Conservation (phyloP, 2,329 filamentous ascomycete genomes). For the Claviceps maximensis region DNA sequence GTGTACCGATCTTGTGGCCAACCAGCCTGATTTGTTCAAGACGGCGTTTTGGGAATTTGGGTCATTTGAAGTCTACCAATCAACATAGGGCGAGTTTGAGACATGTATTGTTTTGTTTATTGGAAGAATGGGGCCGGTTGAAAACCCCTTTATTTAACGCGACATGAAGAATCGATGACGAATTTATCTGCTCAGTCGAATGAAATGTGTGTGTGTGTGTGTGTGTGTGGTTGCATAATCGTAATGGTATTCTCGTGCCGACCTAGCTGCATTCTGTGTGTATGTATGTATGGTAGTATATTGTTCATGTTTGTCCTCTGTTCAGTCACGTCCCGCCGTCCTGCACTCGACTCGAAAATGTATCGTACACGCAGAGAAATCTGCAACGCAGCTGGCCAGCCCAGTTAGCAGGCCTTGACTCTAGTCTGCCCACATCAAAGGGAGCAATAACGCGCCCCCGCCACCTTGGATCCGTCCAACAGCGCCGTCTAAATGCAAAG, state of each 20-base stretch:
- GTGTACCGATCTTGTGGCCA: constrained; percentile 44
- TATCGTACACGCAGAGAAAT: background rate
- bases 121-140: too few species aligned
- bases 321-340: background rate
- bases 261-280: too few species aligned
- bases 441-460: too few species aligned
- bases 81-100: background rate
- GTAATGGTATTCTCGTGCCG: too few species aligned
- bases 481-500: background rate
- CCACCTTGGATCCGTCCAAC: too few species aligned
- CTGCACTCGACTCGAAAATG: background rate
- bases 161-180: too few species aligned
- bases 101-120: background rate
- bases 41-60: constrained; percentile 55
- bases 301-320: background rate
- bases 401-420: background rate
- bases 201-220: too few species aligned
- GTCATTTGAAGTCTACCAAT: constrained; percentile 42
- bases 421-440: background rate
- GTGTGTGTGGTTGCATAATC: too few species aligned
- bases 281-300: too few species aligned
- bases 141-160: too few species aligned
- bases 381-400: background rate
- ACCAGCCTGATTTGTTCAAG: constrained; percentile 39
- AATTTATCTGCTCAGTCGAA: too few species aligned